A percentile compares a stretch with the other conserved stretches of the same genome.
These are phyloP conservation scores for Starmerella apicola DNA, from an alignment of 805 yeast species.

Conservation along the genomic window DNA sequence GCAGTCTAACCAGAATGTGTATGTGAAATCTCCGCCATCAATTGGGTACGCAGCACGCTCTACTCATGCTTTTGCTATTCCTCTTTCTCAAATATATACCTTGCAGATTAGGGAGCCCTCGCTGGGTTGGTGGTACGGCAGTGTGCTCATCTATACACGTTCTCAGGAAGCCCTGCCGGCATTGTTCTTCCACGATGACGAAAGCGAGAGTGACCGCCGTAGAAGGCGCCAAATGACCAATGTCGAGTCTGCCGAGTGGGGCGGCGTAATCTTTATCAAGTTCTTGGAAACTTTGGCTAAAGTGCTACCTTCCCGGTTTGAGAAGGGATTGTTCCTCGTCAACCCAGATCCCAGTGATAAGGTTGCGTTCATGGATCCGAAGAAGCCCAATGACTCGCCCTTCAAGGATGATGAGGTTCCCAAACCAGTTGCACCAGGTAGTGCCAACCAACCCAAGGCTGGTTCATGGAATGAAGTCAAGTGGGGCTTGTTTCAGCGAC, in stretches of 20 bases:
- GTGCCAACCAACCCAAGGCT: background rate
- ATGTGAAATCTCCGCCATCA: constrained; percentile 41
- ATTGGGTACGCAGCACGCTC: constrained; percentile 33
- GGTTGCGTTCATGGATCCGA: constrained; percentile 35
- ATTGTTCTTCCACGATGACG: constrained; percentile 85
- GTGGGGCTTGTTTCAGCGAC: constrained; percentile 75
- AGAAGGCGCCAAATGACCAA: constrained; percentile 36
- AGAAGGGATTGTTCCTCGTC: constrained; percentile 57
- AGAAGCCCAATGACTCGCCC: background rate
- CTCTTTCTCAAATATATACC: constrained; percentile 52
- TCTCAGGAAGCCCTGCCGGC: constrained; percentile 58
- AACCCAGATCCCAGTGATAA: constrained; percentile 65
- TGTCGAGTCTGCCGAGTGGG: constrained; percentile 45
- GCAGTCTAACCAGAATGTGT: constrained; percentile 20
- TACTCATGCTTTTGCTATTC: constrained; percentile 58
- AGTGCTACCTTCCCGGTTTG: constrained; percentile 57
- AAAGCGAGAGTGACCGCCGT: constrained; percentile 49
- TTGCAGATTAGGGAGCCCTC: constrained; percentile 77
- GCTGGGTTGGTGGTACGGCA: constrained; percentile 85
- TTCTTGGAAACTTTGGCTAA: constrained; percentile 44
- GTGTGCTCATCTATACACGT: constrained; percentile 59
- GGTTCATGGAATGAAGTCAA: constrained; percentile 50
- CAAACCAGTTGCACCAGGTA: constrained; percentile 12
- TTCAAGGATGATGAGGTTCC: constrained; percentile 3
- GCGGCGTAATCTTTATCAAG: constrained; percentile 67